Conservation (phyloP, 1,139 yeast genomes). For the Sporopachydermia cereana region DNA sequence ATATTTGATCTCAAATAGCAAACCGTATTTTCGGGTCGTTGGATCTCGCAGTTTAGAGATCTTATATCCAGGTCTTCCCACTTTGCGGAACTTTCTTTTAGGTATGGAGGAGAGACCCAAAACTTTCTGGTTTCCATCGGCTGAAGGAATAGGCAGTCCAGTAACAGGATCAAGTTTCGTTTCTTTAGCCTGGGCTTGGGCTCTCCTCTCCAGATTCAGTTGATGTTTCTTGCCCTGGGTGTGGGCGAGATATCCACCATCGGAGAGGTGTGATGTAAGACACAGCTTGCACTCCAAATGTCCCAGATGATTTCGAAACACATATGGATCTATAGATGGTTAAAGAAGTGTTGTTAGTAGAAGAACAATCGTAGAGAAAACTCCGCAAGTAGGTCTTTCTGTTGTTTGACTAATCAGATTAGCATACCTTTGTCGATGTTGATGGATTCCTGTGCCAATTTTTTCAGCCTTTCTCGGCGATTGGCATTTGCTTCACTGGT, state of each 20-base stretch:
- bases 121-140: constrained; percentile 19
- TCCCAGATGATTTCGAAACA: constrained; percentile 63
- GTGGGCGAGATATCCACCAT: constrained; percentile 69
- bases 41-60: constrained; percentile 59
- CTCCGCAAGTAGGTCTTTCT: not conserved
- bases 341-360: not conserved
- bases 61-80: constrained; percentile 64
- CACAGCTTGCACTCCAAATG: constrained; percentile 67
- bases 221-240: constrained; percentile 73
- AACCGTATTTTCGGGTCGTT: constrained; percentile 43
- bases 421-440: constrained; percentile 43
- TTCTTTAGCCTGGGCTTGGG: constrained; percentile 19
- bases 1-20: constrained; percentile 45
- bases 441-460: constrained; percentile 49
- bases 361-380: not conserved
- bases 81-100: constrained; percentile 43
- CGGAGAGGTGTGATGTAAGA: constrained; percentile 60
- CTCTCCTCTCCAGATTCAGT: constrained; percentile 49
- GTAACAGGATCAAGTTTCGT: constrained; percentile 14
- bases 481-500: constrained; percentile 54
- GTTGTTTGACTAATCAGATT: constrained; percentile 4
- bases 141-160: constrained; percentile 17
- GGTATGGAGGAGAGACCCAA: constrained; percentile 15
- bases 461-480: constrained; percentile 49
- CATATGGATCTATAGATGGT: constrained; percentile 48